Conservation (phyloP, 345 rosid species). For the Bruguiera parviflora region DNA sequence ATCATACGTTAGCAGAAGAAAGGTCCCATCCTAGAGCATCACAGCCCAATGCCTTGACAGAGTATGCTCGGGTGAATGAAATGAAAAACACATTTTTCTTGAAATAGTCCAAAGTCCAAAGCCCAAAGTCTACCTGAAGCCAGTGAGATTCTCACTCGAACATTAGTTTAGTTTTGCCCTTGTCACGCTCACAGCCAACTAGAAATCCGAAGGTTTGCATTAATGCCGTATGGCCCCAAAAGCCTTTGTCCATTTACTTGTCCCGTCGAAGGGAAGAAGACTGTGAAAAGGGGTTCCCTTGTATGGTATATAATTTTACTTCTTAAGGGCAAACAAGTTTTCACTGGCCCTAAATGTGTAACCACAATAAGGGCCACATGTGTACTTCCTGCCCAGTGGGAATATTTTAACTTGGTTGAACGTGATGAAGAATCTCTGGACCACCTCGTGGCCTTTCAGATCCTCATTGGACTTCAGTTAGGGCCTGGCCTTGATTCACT, state of each 20-base stretch:
- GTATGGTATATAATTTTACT: conserved; percentile 6
- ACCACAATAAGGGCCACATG: not conserved
- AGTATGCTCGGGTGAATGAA: not conserved
- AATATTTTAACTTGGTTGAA: too few species aligned
- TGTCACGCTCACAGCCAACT: too few species aligned
- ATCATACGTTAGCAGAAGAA: not conserved
- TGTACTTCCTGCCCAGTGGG: too few species aligned
- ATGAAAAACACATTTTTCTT: not conserved
- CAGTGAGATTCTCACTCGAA: too few species aligned
- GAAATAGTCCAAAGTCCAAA: not conserved
- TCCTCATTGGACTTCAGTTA: too few species aligned
- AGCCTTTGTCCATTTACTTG: not conserved
- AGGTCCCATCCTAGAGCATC: not conserved
- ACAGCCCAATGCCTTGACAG: not conserved
- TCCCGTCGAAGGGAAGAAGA: conserved; percentile 16
- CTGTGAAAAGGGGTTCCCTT: conserved; percentile 23
- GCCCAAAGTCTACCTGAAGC: not conserved
- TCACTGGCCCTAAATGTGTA: conserved; percentile 16
- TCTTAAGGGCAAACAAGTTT: conserved; percentile 25
- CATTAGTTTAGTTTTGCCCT: too few species aligned
- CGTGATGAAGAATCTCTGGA: too few species aligned
- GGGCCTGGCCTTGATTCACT: too few species aligned
- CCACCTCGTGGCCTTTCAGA: too few species aligned
- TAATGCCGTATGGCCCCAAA: too few species aligned
- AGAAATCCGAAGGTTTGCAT: too few species aligned